phyloP scores from a whole-genome alignment of 257 asterid genomes.

The Rhazya stricta region DNA sequence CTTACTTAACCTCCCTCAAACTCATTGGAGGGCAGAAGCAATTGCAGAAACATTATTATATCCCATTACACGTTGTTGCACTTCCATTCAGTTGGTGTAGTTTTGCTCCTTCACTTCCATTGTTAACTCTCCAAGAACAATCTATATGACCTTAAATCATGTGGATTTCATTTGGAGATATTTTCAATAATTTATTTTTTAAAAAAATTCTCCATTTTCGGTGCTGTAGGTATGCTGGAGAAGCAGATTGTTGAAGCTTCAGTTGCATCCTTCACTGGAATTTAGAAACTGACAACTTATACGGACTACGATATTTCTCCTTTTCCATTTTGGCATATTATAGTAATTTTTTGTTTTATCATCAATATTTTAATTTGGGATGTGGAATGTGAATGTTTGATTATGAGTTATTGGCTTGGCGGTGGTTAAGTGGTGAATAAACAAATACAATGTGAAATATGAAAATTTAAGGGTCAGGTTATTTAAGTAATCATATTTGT shows the following conservation, averaged over 20 bases:
- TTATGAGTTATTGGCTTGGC: neutral
- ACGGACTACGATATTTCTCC: neutral
- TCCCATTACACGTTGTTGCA: neutral
- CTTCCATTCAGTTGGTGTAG: neutral
- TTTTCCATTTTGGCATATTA: neutral
- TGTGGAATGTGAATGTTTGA: too few relatives aligned
- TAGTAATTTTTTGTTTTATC: too few relatives aligned
- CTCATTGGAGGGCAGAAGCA: neutral
- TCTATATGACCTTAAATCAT: too few relatives aligned
- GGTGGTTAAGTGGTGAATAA: neutral
- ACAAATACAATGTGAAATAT: neutral
- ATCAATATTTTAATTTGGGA: too few relatives aligned
- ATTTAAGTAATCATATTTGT: neutral
- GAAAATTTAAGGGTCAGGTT: neutral
- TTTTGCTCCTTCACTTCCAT: neutral
- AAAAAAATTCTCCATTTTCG: neutral
- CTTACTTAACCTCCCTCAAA: neutral
- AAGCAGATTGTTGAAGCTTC: neutral
- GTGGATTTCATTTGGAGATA: neutral
- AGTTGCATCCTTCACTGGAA: neutral
- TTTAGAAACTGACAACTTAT: neutral
- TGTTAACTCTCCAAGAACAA: neutral
- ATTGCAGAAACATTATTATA: too few relatives aligned
- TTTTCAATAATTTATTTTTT: too few relatives aligned
- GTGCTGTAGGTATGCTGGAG: neutral